phyloP scores from a whole-genome alignment of 2,329 filamentous ascomycete genomes.

The Graphilbum fragrans region DNA sequence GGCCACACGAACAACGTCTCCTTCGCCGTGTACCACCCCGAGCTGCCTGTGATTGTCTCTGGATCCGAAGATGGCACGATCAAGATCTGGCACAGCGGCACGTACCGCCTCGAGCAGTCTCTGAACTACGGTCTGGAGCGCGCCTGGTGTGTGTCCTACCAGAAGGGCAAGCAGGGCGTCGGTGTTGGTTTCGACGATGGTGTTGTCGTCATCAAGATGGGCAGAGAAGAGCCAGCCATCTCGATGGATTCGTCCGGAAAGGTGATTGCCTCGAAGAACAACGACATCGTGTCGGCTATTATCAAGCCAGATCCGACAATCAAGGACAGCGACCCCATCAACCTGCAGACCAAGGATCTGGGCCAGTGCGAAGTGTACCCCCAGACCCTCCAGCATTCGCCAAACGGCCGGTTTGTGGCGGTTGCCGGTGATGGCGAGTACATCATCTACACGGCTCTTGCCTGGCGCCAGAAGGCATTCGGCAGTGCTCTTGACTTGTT shows the following conservation, averaged over 20 bases:
- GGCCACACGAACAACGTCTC: slow-evolving; percentile 97
- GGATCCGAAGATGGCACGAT: slow-evolving; percentile 96
- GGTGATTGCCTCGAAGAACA: slow-evolving; percentile 90
- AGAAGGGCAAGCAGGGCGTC: slow-evolving; percentile 86
- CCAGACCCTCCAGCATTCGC: slow-evolving; percentile 87
- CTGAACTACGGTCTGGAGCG: slow-evolving; percentile 91
- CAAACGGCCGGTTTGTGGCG: slow-evolving; percentile 75
- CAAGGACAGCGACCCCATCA: slow-evolving; percentile 83
- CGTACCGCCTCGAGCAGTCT: slow-evolving; percentile 90
- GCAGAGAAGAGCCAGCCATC: slow-evolving; percentile 90
- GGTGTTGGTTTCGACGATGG: slow-evolving; percentile 97
- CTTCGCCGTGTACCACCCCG: slow-evolving; percentile 95
- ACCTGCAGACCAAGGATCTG: slow-evolving; percentile 82
- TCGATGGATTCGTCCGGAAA: slow-evolving; percentile 97
- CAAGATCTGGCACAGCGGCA: slow-evolving; percentile 98
- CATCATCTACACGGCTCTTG: slow-evolving; percentile 95
- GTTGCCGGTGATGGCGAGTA: slow-evolving; percentile 96
- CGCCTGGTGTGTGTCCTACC: slow-evolving; percentile 95
- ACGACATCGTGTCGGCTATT: slow-evolving; percentile 86
- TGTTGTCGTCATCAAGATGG: slow-evolving; percentile 95
- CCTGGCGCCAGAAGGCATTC: slow-evolving; percentile 96
- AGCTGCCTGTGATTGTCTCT: slow-evolving; percentile 92
- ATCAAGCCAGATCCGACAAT: slow-evolving; percentile 81
- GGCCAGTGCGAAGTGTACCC: slow-evolving; percentile 96
- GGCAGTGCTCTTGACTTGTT: slow-evolving; percentile 83